Evolutionary conservation across 116 monocot species (phyloP), one percentile per base, ranked within the genome.

Genomic region (Trichopus zeylanicus): DNA sequence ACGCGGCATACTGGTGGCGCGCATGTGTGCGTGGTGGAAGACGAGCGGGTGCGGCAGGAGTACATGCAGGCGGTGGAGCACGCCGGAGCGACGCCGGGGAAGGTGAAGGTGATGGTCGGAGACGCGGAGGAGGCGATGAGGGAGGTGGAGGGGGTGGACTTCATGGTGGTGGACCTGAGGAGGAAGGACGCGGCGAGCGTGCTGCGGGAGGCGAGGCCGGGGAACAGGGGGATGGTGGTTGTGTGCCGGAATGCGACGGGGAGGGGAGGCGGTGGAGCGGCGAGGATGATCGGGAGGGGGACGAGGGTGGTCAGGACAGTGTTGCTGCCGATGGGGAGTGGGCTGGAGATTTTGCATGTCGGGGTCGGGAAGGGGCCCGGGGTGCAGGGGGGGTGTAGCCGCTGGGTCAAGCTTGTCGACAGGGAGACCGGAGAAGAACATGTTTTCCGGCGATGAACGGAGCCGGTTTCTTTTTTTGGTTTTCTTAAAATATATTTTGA

Each of bases 211-310:
- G 86, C 74, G 37, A 71, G 53, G 66, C 60, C 70, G 42, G 86
- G 81, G 46, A 46, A 65, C 29, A 68, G 68, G 49, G 86, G 86
- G 55, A 80, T 80, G 86, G 86, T 86, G 72, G 78, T 86, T 53
- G 75, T 86, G 21, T 67, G 75, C 53, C 58, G 48, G 66, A 54
- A 55, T 22, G 68, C 29, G 6, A 47, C 26, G 59, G 47, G 48
- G 37, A 2, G 53, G 30, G 12, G 3, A 4, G 24, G 21, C 5
- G 21, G 39, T 30, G 26, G n/a, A n/a, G 57, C 34, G 26, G 59
- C 37, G 21, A 42, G 39, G 46, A 57, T 25, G 18, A 26, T 69
- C 18, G 61, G 46, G 7, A 61, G 29, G 1, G 78, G 72, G 24
- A 81, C 31, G 68, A 57, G 81, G 64, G 67, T 86, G 46, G 86